Evolutionary conservation across 768 basidiomycete species (phyloP), one percentile per base, ranked within the genome.

Genomic region (Austroboletus festivus): DNA sequence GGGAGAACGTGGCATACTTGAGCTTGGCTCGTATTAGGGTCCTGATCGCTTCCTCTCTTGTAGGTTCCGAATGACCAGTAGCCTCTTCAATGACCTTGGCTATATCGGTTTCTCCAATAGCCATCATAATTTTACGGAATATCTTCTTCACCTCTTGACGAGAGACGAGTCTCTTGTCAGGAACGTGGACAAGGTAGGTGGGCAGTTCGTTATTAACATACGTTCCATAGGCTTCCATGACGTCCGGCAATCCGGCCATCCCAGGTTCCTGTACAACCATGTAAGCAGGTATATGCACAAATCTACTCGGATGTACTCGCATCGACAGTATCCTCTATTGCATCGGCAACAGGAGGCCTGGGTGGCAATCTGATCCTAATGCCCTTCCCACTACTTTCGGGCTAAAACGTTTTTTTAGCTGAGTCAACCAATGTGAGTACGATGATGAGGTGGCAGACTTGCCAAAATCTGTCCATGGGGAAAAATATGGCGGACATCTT

Each of bases 171-270:
- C 31, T 60, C 44, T 51, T 65, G 1, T 58, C 55, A 15, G 57
- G 49, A 37, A 65, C 65, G 37, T 65, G 35, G 5, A 65, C 53
- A 3, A 65, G 63, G 46, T 67, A 57, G 22, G 63, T 56, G 9
- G 63, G 63, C 2, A 65, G 46, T 38, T 67, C 63, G 38, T 65
- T 65, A 50, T 67, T 65, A 42, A 56, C 62, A n/a, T 60, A 58
- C 18, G 44, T 49, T 23, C 38, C 45, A 18, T 53, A 65, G 20
- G 21, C 33, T n/a, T 44, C 51, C 55, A 63, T 65, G 42, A 65
- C 58, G 20, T 65, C 65, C 18, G 42, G 59, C 13, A 64, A 37
- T 10, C 47, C 42, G 0, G 54, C 39, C 3, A 50, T 40, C 7
- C 47, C 56, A 22, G 43, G 50, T 6, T 5, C 12, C 28, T 28